phyloP scores from a whole-genome alignment of 768 basidiomycete species.

The Butyriboletus loyo region DNA sequence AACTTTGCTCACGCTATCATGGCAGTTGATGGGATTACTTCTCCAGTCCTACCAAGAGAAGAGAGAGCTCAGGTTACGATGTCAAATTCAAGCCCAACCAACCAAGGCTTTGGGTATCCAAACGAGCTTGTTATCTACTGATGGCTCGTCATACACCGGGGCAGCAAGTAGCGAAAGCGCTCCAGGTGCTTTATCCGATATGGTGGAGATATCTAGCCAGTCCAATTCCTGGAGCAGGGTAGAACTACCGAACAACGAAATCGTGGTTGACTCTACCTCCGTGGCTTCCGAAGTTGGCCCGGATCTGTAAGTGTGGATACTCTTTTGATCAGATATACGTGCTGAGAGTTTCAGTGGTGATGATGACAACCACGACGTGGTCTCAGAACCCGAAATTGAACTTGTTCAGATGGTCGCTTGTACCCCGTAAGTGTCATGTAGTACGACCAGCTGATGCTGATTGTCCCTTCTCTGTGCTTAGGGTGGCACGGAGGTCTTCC shows the following conservation, averaged over 20 bases:
- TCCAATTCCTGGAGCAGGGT: background rate
- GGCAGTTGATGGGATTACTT: slow-evolving; percentile 22
- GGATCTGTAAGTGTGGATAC: slow-evolving; percentile 7
- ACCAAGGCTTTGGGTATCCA: slow-evolving; percentile 21
- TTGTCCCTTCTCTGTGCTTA: background rate
- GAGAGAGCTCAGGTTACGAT: slow-evolving; percentile 5
- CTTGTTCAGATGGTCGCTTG: background rate
- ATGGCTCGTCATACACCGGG: background rate
- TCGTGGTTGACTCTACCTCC: background rate
- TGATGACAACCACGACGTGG: background rate
- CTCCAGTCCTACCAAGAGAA: slow-evolving; percentile 26
- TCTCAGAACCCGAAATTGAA: background rate
- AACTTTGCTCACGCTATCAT: background rate
- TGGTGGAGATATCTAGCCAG: background rate
- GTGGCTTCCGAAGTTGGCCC: background rate
- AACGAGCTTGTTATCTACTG: slow-evolving; percentile 12
- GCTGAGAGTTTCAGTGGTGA: background rate
- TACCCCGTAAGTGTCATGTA: slow-evolving; percentile 19
- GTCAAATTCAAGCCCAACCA: background rate
- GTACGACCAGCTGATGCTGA: background rate
- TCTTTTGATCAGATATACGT: background rate
- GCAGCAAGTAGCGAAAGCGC: background rate
- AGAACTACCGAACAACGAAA: background rate
- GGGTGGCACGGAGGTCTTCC: slow-evolving; percentile 11
- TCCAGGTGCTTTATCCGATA: background rate